A percentile compares a stretch with the other conserved stretches of the same genome.
phyloP scores from a whole-genome alignment of 345 rosid species.

The Acer campestre region DNA sequence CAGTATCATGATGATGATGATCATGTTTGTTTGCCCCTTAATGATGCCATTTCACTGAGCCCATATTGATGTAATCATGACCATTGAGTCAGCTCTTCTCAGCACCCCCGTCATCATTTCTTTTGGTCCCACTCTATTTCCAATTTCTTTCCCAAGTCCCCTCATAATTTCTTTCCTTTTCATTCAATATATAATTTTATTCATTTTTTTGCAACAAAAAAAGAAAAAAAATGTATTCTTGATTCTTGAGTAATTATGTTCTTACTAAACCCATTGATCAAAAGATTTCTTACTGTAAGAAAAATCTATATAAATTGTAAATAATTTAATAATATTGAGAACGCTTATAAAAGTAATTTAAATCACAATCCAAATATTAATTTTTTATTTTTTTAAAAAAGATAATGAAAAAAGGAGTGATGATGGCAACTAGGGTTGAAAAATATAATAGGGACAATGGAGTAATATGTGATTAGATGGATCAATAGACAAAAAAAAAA shows the following conservation, averaged over 20 bases:
- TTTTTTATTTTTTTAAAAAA: background rate
- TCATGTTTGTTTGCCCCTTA: slow-evolving; percentile 16
- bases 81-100: slow-evolving; percentile 27
- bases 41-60: slow-evolving; percentile 27
- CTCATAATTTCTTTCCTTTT: too few species aligned
- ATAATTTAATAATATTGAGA: too few species aligned
- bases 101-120: slow-evolving; percentile 11
- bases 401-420: background rate
- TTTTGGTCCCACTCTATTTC: slow-evolving; percentile 26
- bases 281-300: too few species aligned
- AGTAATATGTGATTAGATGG: slow-evolving; percentile 23
- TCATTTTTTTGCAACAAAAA: too few species aligned
- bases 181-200: too few species aligned
- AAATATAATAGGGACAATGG: background rate
- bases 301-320: too few species aligned
- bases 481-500: background rate
- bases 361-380: too few species aligned
- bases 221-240: too few species aligned
- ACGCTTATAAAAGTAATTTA: too few species aligned
- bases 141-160: background rate
- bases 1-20: slow-evolving; percentile 13
- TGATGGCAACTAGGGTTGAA: slow-evolving; percentile 11
- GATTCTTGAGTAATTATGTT: too few species aligned
- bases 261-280: too few species aligned
- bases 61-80: slow-evolving; percentile 35